Base-by-base conservation (phyloP, 1,139 yeast genomes). In the Wickerhamiella infanticola region DNA sequence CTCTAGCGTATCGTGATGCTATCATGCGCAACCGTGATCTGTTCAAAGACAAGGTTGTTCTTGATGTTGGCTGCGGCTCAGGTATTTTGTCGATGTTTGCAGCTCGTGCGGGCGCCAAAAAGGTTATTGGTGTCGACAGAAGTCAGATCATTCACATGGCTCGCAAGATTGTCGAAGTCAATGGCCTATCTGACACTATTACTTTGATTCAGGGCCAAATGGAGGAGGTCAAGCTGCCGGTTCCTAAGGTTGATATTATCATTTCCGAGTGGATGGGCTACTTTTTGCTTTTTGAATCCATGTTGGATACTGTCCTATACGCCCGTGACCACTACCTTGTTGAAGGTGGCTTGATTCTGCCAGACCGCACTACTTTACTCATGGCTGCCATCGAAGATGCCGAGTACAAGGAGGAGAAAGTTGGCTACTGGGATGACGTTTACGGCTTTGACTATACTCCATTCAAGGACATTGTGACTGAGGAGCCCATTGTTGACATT, bases 211-310 rank as follows among this genome's bases (percentile, higher is more conserved):
- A 83, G 64, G 98, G 98, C 44, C 93, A 93, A 64, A 73, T 93
- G 67, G 99, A 93, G 68, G 98, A 93, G 60, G 88, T 90, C 48
- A 75, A 68, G 49, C 70, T 93, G 57, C 98, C 98, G 41, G 79
- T 54, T 48, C 62, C 61, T 41, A 56, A 81, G 60, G 99, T 93
- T 44, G 99, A 93, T 63, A 90, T 93, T 56, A 93, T 93, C 56
- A 81, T 93, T 50, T 80, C 94, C 52, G 99, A 93, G 67, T 93
- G 99, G 99, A 93, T 93, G 99, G 99, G 99, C 23, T 93, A 93
- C 68, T 93, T 93, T 61, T 68, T 93, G 58, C 70, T 93, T 49
- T 93, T 90, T 62, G 99, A 93, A 70, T 83, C 95, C 52, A 93
- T 93, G 99, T 74, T 93, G 64, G 98, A 93, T 63, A 86, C 98